Evolutionary conservation across 345 rosid genomes (phyloP).

Genomic region (Viola odorata): DNA sequence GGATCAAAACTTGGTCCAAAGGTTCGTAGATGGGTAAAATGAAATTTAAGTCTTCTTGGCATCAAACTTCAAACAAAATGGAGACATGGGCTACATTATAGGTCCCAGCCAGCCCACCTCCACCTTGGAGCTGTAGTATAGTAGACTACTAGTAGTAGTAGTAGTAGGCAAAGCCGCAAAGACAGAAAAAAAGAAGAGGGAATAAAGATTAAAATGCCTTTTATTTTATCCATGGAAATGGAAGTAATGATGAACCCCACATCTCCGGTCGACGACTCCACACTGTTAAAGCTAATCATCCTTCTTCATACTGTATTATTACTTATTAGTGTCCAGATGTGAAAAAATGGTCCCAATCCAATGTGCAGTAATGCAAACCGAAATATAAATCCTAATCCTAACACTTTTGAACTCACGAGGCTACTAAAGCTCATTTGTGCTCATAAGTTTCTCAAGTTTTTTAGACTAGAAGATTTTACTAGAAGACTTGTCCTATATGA

Average conservation of each 20-base stretch:
- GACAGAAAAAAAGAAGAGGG: neutral
- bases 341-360: neutral
- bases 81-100: too few relatives aligned
- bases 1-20: too few relatives aligned
- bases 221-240: neutral
- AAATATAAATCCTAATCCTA: neutral
- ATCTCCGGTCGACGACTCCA: neutral
- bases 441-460: too few relatives aligned
- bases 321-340: neutral
- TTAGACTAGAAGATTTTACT: too few relatives aligned
- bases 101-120: too few relatives aligned
- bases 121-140: neutral
- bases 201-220: too few relatives aligned
- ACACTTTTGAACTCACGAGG: neutral
- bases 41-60: too few relatives aligned
- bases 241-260: slow-evolving; percentile 13
- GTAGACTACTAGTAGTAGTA: neutral
- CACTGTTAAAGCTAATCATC: neutral
- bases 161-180: slow-evolving; percentile 4
- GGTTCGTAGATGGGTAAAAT: too few relatives aligned
- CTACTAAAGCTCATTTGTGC: too few relatives aligned
- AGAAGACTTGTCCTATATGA: too few relatives aligned
- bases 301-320: neutral
- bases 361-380: neutral
- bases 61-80: too few relatives aligned